phyloP scores from a whole-genome alignment of 176 grass and related monocot species.

The Panicum miliaceum region DNA sequence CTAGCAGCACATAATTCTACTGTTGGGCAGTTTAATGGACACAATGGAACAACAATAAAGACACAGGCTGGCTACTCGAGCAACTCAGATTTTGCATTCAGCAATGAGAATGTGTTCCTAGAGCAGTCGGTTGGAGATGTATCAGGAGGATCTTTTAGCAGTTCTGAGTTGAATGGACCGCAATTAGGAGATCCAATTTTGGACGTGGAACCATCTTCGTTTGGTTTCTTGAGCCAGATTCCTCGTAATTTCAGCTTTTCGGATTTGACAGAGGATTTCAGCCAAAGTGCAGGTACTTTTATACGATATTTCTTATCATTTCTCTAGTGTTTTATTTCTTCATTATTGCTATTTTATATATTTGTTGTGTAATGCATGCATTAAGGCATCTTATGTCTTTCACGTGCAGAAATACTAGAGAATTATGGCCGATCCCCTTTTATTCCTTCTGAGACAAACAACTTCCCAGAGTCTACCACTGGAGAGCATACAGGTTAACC shows the following conservation, averaged over 20 bases:
- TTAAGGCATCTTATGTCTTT: constrained; percentile 29
- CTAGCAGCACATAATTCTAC: constrained; percentile 61
- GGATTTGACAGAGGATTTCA: constrained; percentile 93
- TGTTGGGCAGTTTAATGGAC: constrained; percentile 60
- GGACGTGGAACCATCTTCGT: constrained; percentile 78
- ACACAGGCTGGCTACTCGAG: constrained; percentile 68
- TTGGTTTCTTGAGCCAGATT: constrained; percentile 92
- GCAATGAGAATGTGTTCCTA: constrained; percentile 68
- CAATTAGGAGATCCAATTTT: constrained; percentile 60
- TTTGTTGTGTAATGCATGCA: constrained; percentile 4
- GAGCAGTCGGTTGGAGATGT: constrained; percentile 85
- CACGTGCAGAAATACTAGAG: constrained; percentile 83
- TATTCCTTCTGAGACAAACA: constrained; percentile 76
- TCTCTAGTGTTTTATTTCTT: constrained; percentile 3
- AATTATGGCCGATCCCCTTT: constrained; percentile 99
- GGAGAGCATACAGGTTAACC: constrained; percentile 64
- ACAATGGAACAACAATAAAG: constrained; percentile 77
- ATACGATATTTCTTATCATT: constrained; percentile 10
- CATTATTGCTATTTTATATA: constrained; percentile 13
- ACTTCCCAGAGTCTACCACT: constrained; percentile 66
- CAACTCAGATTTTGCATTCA: constrained; percentile 78
- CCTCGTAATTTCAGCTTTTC: constrained; percentile 98
- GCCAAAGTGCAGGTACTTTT: constrained; percentile 81
- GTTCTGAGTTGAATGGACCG: constrained; percentile 84
- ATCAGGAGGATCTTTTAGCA: constrained; percentile 84